Evolutionary conservation across 331 rosid species (phyloP).

Genomic region (Rhamnella rubrinervis): DNA sequence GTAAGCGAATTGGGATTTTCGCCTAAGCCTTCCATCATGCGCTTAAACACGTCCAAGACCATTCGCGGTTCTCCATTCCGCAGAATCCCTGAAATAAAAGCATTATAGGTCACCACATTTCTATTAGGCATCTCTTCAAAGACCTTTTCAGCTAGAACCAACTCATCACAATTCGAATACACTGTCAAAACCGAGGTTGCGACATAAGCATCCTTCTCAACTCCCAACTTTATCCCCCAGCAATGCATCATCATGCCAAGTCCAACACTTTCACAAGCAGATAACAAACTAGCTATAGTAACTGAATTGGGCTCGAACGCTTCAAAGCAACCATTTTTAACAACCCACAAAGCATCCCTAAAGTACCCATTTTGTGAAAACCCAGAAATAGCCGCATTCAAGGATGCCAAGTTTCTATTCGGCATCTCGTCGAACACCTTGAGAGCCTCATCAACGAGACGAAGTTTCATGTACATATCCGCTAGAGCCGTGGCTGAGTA

Average conservation of each 20-base stretch:
- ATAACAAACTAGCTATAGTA: conserved; percentile 46
- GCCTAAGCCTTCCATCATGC: conserved; percentile 32
- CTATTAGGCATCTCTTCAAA: conserved; percentile 43
- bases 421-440: conserved; percentile 64
- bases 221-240: conserved; percentile 63
- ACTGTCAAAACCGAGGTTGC: conserved; percentile 57
- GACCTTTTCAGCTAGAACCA: conserved; percentile 44
- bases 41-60: conserved; percentile 55
- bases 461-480: conserved; percentile 31
- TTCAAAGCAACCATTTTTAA: conserved; percentile 29
- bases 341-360: conserved; percentile 39
- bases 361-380: conserved; percentile 38
- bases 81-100: conserved; percentile 57
- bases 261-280: conserved; percentile 24
- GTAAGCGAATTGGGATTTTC: conserved; percentile 47
- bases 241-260: conserved; percentile 48
- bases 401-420: conserved; percentile 40
- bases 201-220: conserved; percentile 56
- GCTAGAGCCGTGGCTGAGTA: conserved; percentile 58
- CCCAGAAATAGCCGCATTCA: conserved; percentile 61
- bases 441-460: conserved; percentile 35
- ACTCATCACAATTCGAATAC: conserved; percentile 41
- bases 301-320: conserved; percentile 51
- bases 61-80: conserved; percentile 38
- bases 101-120: conserved; percentile 69